Conservation (phyloP, 768 basidiomycete genomes). For the Amanita inopinata region DNA sequence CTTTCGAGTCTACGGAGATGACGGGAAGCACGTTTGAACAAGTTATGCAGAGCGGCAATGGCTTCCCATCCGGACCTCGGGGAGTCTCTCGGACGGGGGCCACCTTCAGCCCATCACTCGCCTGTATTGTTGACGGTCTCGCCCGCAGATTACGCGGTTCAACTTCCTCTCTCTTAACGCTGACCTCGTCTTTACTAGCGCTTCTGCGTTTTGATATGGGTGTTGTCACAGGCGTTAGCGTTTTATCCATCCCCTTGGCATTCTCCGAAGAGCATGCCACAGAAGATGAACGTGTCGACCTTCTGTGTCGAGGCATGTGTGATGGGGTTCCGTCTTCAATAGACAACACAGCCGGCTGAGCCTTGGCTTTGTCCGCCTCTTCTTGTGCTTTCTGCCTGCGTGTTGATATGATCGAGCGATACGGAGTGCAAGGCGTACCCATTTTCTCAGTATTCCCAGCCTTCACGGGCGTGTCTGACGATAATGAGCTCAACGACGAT, state of each 20-base stretch:
- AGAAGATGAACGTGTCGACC: slow-evolving; percentile 26
- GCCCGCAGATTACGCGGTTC: slow-evolving; percentile 43
- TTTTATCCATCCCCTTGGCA: slow-evolving; percentile 28
- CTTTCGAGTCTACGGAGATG: slow-evolving; percentile 63
- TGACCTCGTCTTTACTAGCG: slow-evolving; percentile 21
- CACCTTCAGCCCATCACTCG: slow-evolving; percentile 18
- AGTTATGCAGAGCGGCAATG: slow-evolving; percentile 60
- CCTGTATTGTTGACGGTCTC: slow-evolving; percentile 25
- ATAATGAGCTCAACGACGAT: slow-evolving; percentile 33
- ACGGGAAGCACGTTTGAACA: slow-evolving; percentile 66
- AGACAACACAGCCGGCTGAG: slow-evolving; percentile 18
- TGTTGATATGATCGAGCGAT: slow-evolving; percentile 51
- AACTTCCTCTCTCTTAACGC: slow-evolving; percentile 41
- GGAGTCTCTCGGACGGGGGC: slow-evolving; percentile 29
- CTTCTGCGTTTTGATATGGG: slow-evolving; percentile 17
- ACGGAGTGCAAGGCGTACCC: slow-evolving; percentile 23
- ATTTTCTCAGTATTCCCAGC: background rate
- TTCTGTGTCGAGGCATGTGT: slow-evolving; percentile 16
- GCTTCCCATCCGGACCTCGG: slow-evolving; percentile 55
- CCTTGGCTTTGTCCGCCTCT: slow-evolving; percentile 13
- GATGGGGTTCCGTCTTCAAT: slow-evolving; percentile 6
- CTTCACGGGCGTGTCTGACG: slow-evolving; percentile 14
- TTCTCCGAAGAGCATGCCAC: slow-evolving; percentile 18
- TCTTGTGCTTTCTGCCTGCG: slow-evolving; percentile 41
- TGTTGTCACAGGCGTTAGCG: slow-evolving; percentile 20